Evolutionary conservation across 148 eudicot species (phyloP), one percentile per base, ranked within the genome.

Genomic region (Hydrangea macrophylla): DNA sequence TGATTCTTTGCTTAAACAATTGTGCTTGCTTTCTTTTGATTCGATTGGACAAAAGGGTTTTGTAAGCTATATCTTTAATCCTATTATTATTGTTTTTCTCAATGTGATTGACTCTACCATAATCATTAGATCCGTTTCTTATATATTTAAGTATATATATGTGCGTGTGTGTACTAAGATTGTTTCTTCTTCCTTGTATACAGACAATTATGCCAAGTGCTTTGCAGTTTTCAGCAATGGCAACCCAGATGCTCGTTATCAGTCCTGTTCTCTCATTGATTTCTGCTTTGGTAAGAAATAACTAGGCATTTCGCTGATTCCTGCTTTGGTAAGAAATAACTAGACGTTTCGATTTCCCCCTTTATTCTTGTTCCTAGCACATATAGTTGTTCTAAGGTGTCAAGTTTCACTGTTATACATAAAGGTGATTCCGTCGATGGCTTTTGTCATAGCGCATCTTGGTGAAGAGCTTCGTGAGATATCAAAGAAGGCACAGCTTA

Each of bases 191-290:
- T n/a, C n/a, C n/a, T n/a, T n/a, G n/a, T n/a, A n/a, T n/a, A n/a
- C 89, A 94, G 98, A 84, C 96, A 10, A 81, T 75, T 62, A 91
- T 90, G 35, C 98, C 98, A 18, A 79, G 92, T 73, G 65, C 84
- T 64, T 78, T 94, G 78, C 98, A 94, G 76, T 56, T 90, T 74
- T 77, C 85, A 33, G 86, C 97, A 69, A 88, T 94, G 98, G 95
- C 86, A 53, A 84, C 83, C 36, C 96, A 86, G 72, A 94, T 94
- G 97, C 51, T 94, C 78, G 82, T 69, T 58, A 87, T 88, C 67
- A 94, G 92, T 76, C 98, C 96, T 18, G 48, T 73, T 45, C 86
- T 94, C 30, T 78, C 98, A 8, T 69, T 80, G 20, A 70, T 85
- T 61, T 88, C 96, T 68, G 92, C 91, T 24, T 65, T 88, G 91